A percentile compares a stretch with the other conserved stretches of the same genome.
Evolutionary conservation across 2,329 filamentous ascomycete genomes (phyloP).

Genomic region (Colletotrichum liaoningense): DNA sequence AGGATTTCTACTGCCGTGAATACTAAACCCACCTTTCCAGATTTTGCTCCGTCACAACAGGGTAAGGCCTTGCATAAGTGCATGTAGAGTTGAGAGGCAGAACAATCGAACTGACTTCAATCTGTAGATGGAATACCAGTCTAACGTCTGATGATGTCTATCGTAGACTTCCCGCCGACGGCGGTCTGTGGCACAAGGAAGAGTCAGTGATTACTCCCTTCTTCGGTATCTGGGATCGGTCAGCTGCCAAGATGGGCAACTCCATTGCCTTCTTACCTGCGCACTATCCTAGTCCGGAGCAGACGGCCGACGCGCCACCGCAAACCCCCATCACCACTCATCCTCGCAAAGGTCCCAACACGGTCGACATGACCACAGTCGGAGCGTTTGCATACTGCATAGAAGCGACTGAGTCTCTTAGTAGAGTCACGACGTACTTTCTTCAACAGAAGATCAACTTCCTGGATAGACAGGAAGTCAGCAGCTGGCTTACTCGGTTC

Average conservation of each 20-base stretch:
- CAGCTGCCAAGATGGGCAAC: constrained; percentile 51
- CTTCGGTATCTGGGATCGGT: constrained; percentile 58
- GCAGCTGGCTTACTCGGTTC: constrained; percentile 57
- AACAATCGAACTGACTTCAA: not conserved
- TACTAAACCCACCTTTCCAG: not conserved
- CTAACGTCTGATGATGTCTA: constrained; percentile 46
- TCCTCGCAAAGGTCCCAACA: constrained; percentile 19
- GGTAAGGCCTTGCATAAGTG: constrained; percentile 8
- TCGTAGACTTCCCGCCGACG: constrained; percentile 49
- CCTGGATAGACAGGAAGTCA: constrained; percentile 51
- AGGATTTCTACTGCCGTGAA: rapidly evolving
- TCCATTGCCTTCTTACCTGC: constrained; percentile 51
- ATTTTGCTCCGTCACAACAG: constrained; percentile 41
- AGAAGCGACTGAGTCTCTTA: constrained; percentile 59
- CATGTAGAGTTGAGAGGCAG: too few relatives aligned
- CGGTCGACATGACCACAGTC: constrained; percentile 49
- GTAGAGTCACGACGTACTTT: constrained; percentile 57
- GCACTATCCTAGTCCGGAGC: constrained; percentile 43
- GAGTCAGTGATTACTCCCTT: constrained; percentile 53
- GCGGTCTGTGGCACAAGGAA: constrained; percentile 52
- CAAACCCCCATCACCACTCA: constrained; percentile 10
- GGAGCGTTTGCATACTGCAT: constrained; percentile 60
- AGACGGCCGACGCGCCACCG: constrained; percentile 31
- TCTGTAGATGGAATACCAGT: constrained; percentile 46
- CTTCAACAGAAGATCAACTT: constrained; percentile 56